Evolutionary conservation across 805 yeast genomes (phyloP), one percentile per base, ranked within the genome.

Genomic region (Candida sithepensis): DNA sequence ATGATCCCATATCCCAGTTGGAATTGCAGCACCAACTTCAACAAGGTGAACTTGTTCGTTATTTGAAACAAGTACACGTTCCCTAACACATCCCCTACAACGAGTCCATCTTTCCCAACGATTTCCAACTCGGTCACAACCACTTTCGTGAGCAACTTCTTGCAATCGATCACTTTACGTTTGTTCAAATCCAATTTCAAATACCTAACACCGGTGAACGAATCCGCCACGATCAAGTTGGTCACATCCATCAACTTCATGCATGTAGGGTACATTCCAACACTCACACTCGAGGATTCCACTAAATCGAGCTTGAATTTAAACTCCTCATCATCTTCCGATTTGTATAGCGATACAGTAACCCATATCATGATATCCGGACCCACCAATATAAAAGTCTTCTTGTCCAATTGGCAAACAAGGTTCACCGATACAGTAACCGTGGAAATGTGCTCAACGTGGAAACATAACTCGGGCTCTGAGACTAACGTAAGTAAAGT

Each of bases 81-180:
- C 2, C 66, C 66, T 16, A 56, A 39, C 5, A 54, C 4, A 47
- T 62, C 66, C 22, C 64, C 62, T 20, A 58, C 48, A 0, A 55
- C 26, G 6, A 62, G 14, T 8, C 52, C 48, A 42, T 58, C 52
- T 10, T 39, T 41, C 13, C 52, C 52, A 24, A 54, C 28, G 1
- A 39, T 42, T 10, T 40, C 44, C 23, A 56, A 23, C 5, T 43
- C 43, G 7, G 54, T 47, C 3, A 48, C 47, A n/a, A 50, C 23
- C 8, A 48, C 28, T 8, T 33, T 23, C 13, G 36, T 21, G 6
- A 45, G 6, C 2, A 53, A 4, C 14, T 21, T 23, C 2, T 16
- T 26, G 5, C 33, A 39, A n/a, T 41, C 20, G 1, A 32, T 28
- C 10, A 48, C 13, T 20, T 37, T 34, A 22, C 50, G 40, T 12